Base-by-base conservation (phyloP, 2,329 filamentous ascomycete species). In the Harringtonia aguacate region DNA sequence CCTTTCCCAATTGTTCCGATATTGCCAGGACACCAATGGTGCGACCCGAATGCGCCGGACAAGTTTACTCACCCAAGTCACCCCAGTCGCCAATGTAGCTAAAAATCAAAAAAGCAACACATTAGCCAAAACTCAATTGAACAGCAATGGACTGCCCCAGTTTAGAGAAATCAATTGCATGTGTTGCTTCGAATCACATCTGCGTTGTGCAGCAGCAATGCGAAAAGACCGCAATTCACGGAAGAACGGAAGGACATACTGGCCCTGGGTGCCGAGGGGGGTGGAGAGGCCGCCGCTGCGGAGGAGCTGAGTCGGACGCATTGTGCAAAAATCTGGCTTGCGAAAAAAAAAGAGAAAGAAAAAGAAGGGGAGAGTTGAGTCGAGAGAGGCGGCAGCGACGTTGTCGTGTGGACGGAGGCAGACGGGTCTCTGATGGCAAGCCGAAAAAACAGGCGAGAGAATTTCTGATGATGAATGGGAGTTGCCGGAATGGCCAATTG, bases 71-170 rank as follows among this genome's bases (percentile, higher is more conserved):
- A 87, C 84, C 84, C 53, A 89, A 68, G 58, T 70, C 68, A 58
- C 85, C 85, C 83, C 84, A 90, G 63, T 67, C 66, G 55, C 85
- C 85, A 47, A 89, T 67, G 65, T 71, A 88, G 62, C 85, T 89
- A 27, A 8, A 56, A 36, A 24, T 31, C 12, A 22, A 12, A 8
- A 13, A 28, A 8, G 15, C 22, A 30, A 35, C 1, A n/a, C 22
- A 29, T 28, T 17, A 34, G 21, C 21, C 35, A 35, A 41, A 24
- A 4, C 8, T 10, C n/a, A 27, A 27, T 27, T 30, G n/a, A 39
- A 8, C 3, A 10, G 15, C 8, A 15, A 12, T 6, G 22, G n/a
- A 5, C 15, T 13, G 14, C 28, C 4, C 7, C 9, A 35, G 17
- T n/a, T 4, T 10, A 15, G 2, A 15, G 29, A 12, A 34, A 36